phyloP scores from a whole-genome alignment of 495 filamentous ascomycete genomes.

The Podospora anserina region DNA sequence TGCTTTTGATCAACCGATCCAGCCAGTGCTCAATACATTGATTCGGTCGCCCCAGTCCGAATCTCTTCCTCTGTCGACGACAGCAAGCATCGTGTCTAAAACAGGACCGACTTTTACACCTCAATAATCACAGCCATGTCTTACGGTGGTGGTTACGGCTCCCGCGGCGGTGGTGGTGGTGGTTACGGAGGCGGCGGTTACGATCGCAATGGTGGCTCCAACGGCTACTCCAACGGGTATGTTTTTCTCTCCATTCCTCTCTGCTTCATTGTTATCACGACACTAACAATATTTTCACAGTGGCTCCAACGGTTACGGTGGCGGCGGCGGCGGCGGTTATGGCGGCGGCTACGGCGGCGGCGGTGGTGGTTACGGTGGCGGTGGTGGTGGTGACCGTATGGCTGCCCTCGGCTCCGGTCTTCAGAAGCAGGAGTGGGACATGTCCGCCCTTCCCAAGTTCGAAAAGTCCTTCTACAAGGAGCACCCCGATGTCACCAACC shows the following conservation, averaged over 20 bases:
- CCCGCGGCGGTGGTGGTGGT: slow-evolving; percentile 49
- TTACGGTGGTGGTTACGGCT: slow-evolving; percentile 61
- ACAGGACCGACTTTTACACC: slow-evolving; percentile 1
- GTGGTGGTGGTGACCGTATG: slow-evolving; percentile 85
- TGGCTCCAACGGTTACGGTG: slow-evolving; percentile 30
- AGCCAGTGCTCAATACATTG: background rate
- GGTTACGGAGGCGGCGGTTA: slow-evolving; percentile 32
- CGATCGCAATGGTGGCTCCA: slow-evolving; percentile 30
- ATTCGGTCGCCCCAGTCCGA: background rate
- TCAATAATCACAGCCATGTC: slow-evolving; percentile 54
- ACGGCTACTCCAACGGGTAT: slow-evolving; percentile 32
- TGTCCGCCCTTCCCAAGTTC: slow-evolving; percentile 82
- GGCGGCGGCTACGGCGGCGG: slow-evolving; percentile 53
- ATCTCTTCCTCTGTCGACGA: background rate
- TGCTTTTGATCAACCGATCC: background rate
- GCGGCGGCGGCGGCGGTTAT: slow-evolving; percentile 44
- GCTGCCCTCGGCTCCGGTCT: slow-evolving; percentile 80
- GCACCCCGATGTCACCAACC: slow-evolving; percentile 68
- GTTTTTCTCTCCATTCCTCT: slow-evolving; percentile 15
- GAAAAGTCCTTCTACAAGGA: slow-evolving; percentile 99
- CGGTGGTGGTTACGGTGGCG: slow-evolving; percentile 52
- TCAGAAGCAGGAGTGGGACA: slow-evolving; percentile 83
- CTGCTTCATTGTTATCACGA: slow-evolving; percentile 25
- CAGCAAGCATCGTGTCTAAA: background rate
- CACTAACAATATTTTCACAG: slow-evolving; percentile 27